These are phyloP conservation scores for Podospora pseudopauciseta DNA, from an alignment of 495 filamentous ascomycete genomes.

Conservation along the genomic window DNA sequence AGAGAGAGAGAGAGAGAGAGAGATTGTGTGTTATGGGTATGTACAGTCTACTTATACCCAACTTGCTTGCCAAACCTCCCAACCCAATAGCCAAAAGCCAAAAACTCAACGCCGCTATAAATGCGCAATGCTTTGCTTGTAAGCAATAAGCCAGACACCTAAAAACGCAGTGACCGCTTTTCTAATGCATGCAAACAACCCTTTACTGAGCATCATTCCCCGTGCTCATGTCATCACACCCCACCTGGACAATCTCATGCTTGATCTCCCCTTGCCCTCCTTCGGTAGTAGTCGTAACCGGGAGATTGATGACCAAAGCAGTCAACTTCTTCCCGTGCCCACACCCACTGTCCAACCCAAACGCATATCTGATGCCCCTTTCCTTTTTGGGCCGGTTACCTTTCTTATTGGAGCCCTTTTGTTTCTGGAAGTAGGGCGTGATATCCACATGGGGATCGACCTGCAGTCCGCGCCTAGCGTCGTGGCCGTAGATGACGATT, in stretches of 20 bases:
- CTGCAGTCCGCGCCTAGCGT: constrained; percentile 67
- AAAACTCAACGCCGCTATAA: neutral
- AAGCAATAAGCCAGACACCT: too few relatives aligned
- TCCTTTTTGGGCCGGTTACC: constrained; percentile 13
- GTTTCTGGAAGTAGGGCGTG: constrained; percentile 30
- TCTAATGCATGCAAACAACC: neutral
- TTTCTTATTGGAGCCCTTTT: neutral
- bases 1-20: too few relatives aligned
- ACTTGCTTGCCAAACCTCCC: neutral
- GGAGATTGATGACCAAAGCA: constrained; percentile 68
- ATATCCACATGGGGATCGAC: constrained; percentile 22
- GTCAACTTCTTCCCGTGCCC: constrained; percentile 69
- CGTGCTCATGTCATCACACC: constrained; percentile 16
- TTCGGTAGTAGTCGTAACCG: neutral
- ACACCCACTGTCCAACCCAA: constrained; percentile 82
- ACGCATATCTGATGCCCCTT: constrained; percentile 54
- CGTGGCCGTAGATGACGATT: constrained; percentile 82
- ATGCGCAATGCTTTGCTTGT: neutral
- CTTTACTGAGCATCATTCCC: neutral
- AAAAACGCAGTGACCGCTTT: neutral
- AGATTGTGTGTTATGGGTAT: neutral
- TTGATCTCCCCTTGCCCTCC: constrained; percentile 17
- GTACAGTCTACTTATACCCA: neutral
- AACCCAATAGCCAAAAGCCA: neutral
- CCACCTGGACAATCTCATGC: constrained; percentile 33